Evolutionary conservation across 352 stramenopile species (phyloP).

Genomic region (Pythium phragmitis): DNA sequence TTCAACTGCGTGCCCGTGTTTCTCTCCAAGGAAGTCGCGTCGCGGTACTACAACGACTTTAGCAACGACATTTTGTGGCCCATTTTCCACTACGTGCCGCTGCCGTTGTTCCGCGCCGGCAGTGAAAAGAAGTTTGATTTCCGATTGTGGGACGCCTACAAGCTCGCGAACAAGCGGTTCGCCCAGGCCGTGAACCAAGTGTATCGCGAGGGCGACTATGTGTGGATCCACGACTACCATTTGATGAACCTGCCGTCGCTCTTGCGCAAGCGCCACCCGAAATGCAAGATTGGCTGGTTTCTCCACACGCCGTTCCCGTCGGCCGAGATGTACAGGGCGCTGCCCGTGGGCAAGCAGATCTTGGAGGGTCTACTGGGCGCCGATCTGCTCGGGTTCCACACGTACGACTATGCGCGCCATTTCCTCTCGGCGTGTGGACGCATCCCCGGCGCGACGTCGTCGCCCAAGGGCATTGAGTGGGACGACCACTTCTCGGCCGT

Average conservation of each 20-base stretch:
- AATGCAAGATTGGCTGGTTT: slow-evolving; percentile 85
- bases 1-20: slow-evolving; percentile 91
- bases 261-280: slow-evolving; percentile 67
- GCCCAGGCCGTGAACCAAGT: slow-evolving; percentile 78
- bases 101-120: slow-evolving; percentile 85
- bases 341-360: slow-evolving; percentile 78
- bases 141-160: slow-evolving; percentile 86
- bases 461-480: slow-evolving; percentile 79
- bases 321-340: slow-evolving; percentile 81
- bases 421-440: slow-evolving; percentile 78
- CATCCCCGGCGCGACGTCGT: slow-evolving; percentile 69
- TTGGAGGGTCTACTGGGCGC: slow-evolving; percentile 77
- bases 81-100: slow-evolving; percentile 90
- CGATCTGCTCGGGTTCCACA: slow-evolving; percentile 85
- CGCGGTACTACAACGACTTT: slow-evolving; percentile 92
- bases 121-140: slow-evolving; percentile 92
- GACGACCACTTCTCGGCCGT: slow-evolving; percentile 79
- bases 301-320: slow-evolving; percentile 88
- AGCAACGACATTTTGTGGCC: slow-evolving; percentile 92
- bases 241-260: slow-evolving; percentile 85
- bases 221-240: slow-evolving; percentile 91
- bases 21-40: slow-evolving; percentile 85
- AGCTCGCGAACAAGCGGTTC: slow-evolving; percentile 81
- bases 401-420: slow-evolving; percentile 86
- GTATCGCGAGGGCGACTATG: slow-evolving; percentile 78